Base-by-base conservation (phyloP, 805 yeast species). In the Huiozyma naganishii region DNA sequence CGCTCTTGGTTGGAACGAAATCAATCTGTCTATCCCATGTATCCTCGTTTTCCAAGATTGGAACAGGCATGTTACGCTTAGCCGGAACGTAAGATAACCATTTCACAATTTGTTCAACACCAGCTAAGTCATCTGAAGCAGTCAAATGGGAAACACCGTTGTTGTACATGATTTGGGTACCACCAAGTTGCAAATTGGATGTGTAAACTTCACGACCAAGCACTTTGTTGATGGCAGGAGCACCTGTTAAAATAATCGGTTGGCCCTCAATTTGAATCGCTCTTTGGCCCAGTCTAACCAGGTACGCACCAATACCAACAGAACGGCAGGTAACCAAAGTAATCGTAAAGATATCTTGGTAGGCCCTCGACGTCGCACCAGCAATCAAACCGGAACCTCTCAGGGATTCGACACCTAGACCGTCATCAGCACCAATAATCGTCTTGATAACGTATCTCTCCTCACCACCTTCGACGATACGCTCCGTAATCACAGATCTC, bases 311-410 rank as follows among this genome's bases (percentile, higher is more conserved):
- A 65, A 92, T 92, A 81, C 99, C 99, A 58, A 92, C 99, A 42
- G 97, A 89, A 75, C 99, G 82, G 72, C 97, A 89, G n/a, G 98
- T 92, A 44, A 92, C 98, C 65, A 92, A 74, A n/a, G 98, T 90
- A 47, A 89, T 79, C 17, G 99, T 92, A 73, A 92, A 92, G 50
- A 92, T 92, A 62, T 92, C 99, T 65, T 85, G 84, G 77, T 92
- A 92, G 17, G 98, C 98, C 64, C 87, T 81, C 9, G 97, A 85
- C 39, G 99, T 92, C 29, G 95, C 95, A 68, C 99, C 99, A 23
- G 99, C 99, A 69, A 92, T 92, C 60, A 92, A 74, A 70, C 97
- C 99, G 44, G 97, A 90, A 35, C 99, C 99, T 69, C 81, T 80
- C 67, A 92, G 79, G 76, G 96, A 92, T 68, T 92, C 99, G 47